These are phyloP conservation scores for Flaveria robusta DNA, from an alignment of 129 eudicot species.

Conservation along the genomic window DNA sequence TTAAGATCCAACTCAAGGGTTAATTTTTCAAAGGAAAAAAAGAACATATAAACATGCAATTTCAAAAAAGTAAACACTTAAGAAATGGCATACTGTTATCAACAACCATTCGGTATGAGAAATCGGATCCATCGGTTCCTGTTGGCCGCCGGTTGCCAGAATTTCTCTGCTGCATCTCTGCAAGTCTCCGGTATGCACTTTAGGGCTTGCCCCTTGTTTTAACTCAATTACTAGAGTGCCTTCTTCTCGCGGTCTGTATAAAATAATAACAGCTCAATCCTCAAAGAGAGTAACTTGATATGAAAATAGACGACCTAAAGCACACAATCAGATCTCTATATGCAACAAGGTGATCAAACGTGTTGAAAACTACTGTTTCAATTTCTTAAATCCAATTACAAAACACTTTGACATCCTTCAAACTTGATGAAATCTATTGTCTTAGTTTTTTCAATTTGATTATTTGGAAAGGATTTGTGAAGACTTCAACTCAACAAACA, in stretches of 20 bases:
- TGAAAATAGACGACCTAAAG: no score
- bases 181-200: neutral
- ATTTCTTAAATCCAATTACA: no score
- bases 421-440: no score
- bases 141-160: slow-evolving; percentile 65
- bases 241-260: neutral
- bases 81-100: slow-evolving; percentile 52
- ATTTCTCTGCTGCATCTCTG: slow-evolving; percentile 60
- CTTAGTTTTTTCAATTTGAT: no score
- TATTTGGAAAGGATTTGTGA: no score
- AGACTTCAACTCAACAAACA: no score
- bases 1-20: neutral
- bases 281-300: no score
- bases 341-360: no score
- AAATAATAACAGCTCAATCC: no score
- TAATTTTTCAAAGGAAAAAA: neutral
- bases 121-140: slow-evolving; percentile 97
- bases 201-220: neutral
- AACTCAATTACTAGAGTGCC: neutral
- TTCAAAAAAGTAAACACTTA: neutral
- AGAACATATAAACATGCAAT: neutral
- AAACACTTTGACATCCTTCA: no score
- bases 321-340: no score
- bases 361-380: no score
- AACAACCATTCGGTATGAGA: slow-evolving; percentile 92